Percentiles rank a stretch among this genome's conserved stretches.
Evolutionary conservation across 257 asterid genomes (phyloP).

Genomic region (Solanum acaule): DNA sequence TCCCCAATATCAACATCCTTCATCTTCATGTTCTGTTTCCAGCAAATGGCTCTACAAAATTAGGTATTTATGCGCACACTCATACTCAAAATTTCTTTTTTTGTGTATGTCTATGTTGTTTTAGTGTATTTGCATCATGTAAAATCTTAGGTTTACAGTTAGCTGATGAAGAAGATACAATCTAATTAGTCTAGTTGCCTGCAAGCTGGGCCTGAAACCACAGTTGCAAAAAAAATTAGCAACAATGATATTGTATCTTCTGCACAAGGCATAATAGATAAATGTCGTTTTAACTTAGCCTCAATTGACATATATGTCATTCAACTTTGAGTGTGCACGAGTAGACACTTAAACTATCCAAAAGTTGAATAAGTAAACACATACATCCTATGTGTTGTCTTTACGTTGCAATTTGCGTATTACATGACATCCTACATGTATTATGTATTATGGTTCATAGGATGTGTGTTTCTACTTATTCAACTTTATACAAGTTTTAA

Average conservation of each 20-base stretch:
- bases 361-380: no score
- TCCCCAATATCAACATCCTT: neutral
- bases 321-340: rapidly evolving
- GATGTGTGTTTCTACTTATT: no score
- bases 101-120: neutral
- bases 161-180: neutral
- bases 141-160: neutral
- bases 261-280: neutral
- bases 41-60: conserved; percentile 40
- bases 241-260: neutral
- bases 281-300: no score
- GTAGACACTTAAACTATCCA: no score
- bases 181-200: neutral
- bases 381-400: rapidly evolving
- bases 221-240: no score
- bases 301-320: no score
- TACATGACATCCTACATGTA: no score
- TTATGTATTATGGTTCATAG: no score
- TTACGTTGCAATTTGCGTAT: no score
- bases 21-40: conserved; percentile 20
- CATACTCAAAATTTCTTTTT: neutral
- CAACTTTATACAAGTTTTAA: no score
- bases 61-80: conserved; percentile 27
- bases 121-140: neutral
- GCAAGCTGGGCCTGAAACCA: neutral